A percentile compares a stretch with the other conserved stretches of the same genome.
These are phyloP conservation scores for Anaeromyces robustus DNA, from an alignment of 192 early-diverging fungal species.

Conservation along the genomic window DNA sequence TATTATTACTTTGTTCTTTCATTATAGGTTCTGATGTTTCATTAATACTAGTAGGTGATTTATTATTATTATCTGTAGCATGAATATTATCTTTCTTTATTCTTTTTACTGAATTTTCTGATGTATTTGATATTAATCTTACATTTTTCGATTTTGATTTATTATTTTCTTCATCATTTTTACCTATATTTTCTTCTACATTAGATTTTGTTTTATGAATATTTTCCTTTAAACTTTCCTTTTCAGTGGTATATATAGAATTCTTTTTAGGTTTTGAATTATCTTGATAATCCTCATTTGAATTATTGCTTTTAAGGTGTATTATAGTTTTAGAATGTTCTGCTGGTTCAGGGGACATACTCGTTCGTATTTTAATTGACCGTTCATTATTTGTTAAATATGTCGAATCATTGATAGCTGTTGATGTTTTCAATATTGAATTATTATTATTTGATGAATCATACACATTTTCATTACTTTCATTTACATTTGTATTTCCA, in stretches of 20 bases:
- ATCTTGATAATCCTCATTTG: background rate
- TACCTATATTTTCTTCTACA: background rate
- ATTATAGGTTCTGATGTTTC: no score
- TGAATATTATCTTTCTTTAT: background rate
- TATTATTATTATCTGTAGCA: no score
- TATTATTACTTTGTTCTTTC: background rate
- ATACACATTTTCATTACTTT: background rate
- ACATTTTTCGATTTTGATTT: background rate
- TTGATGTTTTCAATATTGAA: no score
- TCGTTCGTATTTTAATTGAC: background rate
- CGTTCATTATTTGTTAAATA: no score
- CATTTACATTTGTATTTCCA: background rate
- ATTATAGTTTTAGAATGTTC: background rate
- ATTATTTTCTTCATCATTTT: background rate
- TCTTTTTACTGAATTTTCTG: background rate
- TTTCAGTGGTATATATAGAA: background rate
- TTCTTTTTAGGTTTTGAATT: background rate
- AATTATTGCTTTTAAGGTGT: background rate
- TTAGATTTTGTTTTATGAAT: background rate
- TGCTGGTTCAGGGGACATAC: background rate
- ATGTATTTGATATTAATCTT: background rate
- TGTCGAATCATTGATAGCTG: no score
- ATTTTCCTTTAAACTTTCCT: background rate
- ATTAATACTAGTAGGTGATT: no score
- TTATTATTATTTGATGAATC: no score